phyloP scores from a whole-genome alignment of 179 eudicot genomes.

The Beta macrorhiza region DNA sequence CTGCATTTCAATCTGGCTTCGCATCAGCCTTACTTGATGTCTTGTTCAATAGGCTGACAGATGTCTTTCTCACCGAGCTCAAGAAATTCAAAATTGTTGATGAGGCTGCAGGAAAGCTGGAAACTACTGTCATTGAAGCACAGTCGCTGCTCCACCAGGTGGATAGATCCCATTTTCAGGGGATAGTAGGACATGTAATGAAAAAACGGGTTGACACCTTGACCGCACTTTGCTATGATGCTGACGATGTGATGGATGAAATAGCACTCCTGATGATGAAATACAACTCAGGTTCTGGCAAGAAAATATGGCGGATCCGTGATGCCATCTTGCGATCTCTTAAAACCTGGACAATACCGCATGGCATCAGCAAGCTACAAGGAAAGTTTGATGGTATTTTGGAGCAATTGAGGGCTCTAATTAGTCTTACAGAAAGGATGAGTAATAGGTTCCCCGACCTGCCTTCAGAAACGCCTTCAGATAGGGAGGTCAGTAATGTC shows the following conservation, averaged over 20 bases:
- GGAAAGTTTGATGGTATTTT: background rate
- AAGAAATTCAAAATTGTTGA: background rate
- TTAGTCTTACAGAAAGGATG: too few relatives aligned
- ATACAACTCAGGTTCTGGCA: too few relatives aligned
- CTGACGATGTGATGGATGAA: constrained; percentile 16
- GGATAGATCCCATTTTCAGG: background rate
- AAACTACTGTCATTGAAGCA: constrained; percentile 4
- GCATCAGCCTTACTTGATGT: constrained; percentile 19
- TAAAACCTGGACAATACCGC: background rate
- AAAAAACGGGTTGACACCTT: background rate
- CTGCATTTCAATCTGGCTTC: constrained; percentile 21
- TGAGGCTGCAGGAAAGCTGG: background rate
- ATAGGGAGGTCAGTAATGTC: too few relatives aligned
- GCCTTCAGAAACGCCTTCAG: too few relatives aligned
- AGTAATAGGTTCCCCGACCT: too few relatives aligned
- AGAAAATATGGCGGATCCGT: background rate
- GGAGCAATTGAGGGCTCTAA: background rate
- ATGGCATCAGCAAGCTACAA: background rate
- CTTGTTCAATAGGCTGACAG: constrained; percentile 4
- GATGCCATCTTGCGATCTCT: background rate
- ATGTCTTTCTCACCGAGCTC: background rate
- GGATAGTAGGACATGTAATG: background rate
- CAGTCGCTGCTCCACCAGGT: background rate
- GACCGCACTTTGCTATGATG: constrained; percentile 1
- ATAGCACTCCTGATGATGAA: background rate